phyloP scores from a whole-genome alignment of 495 filamentous ascomycete species.

The Talaromyces liani region DNA sequence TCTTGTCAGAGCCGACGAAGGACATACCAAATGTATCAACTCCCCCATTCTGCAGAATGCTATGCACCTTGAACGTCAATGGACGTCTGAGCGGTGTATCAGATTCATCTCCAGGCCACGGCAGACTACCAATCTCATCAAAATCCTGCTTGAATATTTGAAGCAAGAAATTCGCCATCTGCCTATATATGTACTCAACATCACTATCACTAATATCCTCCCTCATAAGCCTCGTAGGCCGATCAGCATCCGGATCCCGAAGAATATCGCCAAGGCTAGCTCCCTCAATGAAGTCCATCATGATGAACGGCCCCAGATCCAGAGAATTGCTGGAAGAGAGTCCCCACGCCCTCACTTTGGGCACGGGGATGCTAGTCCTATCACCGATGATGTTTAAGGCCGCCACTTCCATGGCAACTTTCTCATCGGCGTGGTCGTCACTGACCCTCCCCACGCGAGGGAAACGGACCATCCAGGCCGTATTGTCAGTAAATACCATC shows the following conservation, averaged over 20 bases:
- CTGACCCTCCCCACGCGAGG: conserved; percentile 27
- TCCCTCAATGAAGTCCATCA: conserved; percentile 39
- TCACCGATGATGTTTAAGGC: conserved; percentile 26
- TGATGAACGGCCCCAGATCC: conserved; percentile 34
- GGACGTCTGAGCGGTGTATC: conserved; percentile 12
- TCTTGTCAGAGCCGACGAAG: background rate
- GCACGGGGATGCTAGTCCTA: conserved; percentile 37
- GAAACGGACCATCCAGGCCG: conserved; percentile 31
- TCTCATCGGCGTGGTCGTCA: conserved; percentile 27
- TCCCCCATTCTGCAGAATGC: conserved; percentile 23
- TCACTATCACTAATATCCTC: conserved; percentile 13
- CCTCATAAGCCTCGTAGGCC: conserved; percentile 15
- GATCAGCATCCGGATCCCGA: conserved; percentile 11
- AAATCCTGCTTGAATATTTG: conserved; percentile 22
- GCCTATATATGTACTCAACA: conserved; percentile 23
- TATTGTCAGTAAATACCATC: conserved; percentile 26
- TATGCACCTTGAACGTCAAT: conserved; percentile 25
- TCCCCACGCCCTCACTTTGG: conserved; percentile 32
- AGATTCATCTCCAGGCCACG: conserved; percentile 11
- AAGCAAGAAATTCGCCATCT: conserved; percentile 22
- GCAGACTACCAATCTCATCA: conserved; percentile 18
- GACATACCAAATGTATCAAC: conserved; percentile 26
- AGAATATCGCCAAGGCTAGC: conserved; percentile 20
- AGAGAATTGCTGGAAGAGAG: conserved; percentile 23
- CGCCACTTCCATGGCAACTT: conserved; percentile 34